phyloP scores from a whole-genome alignment of 768 basidiomycete species.

The Leucocoprinus leucothites region DNA sequence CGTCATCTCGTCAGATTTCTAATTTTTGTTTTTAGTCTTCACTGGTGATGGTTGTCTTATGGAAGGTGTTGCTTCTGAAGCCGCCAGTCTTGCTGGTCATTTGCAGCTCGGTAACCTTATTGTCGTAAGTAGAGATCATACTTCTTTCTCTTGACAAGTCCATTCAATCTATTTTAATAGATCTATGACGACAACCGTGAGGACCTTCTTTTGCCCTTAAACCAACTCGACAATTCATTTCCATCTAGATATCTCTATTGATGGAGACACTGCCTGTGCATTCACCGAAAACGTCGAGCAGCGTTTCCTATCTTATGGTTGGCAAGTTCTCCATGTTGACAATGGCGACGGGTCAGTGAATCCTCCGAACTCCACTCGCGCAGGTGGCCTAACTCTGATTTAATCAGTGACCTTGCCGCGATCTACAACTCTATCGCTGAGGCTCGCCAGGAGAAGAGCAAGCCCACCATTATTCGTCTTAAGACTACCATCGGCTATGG shows the following conservation, averaged over 20 bases:
- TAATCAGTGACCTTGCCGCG: conserved; percentile 62
- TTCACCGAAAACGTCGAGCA: conserved; percentile 94
- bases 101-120: conserved; percentile 91
- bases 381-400: background rate
- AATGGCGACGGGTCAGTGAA: conserved; percentile 68
- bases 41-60: conserved; percentile 94
- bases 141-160: background rate
- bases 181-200: conserved; percentile 95
- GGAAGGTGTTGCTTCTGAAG: conserved; percentile 95
- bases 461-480: conserved; percentile 85
- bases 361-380: background rate
- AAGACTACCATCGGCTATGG: conserved; percentile 93
- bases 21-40: conserved; percentile 54
- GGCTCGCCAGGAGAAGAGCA: conserved; percentile 71
- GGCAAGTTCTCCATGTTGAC: conserved; percentile 86
- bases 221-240: conserved; percentile 1
- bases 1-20: conserved; percentile 1
- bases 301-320: conserved; percentile 88
- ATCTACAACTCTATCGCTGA: conserved; percentile 79
- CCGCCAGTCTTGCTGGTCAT: conserved; percentile 90
- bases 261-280: conserved; percentile 86
- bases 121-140: conserved; percentile 52
- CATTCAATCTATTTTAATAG: conserved; percentile 31
- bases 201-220: conserved; percentile 22
- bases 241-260: conserved; percentile 85